phyloP scores from a whole-genome alignment of 805 yeast genomes.

The Phaffomyces antillensis region DNA sequence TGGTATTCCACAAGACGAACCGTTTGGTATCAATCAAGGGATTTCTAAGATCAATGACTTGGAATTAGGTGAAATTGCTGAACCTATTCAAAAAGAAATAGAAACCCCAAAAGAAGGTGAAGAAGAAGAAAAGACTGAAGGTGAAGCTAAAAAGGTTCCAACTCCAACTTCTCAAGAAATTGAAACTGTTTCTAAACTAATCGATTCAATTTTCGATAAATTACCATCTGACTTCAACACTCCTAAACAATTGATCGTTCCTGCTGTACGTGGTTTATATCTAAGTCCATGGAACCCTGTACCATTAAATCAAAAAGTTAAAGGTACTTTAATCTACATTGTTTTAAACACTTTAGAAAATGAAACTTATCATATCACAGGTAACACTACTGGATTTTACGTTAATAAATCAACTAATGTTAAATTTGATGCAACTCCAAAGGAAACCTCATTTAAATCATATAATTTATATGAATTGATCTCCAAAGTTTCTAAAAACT shows the following conservation, averaged over 20 bases:
- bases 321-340: constrained; percentile 79
- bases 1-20: constrained; percentile 43
- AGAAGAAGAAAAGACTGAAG: neutral
- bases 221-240: constrained; percentile 18
- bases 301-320: constrained; percentile 48
- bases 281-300: constrained; percentile 87
- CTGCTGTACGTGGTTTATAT: constrained; percentile 49
- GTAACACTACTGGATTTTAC: constrained; percentile 72
- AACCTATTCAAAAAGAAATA: constrained; percentile 4
- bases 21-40: constrained; percentile 39
- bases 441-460: constrained; percentile 23
- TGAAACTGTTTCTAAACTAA: constrained; percentile 12
- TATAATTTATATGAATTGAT: constrained; percentile 54
- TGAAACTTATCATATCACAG: constrained; percentile 71
- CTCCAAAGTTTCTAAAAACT: constrained; percentile 56
- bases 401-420: constrained; percentile 62
- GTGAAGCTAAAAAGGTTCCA: constrained; percentile 9
- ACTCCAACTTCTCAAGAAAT: constrained; percentile 22
- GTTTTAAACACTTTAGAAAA: constrained; percentile 73
- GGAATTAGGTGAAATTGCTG: constrained; percentile 27
- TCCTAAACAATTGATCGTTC: constrained; percentile 19
- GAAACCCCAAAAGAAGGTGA: constrained; percentile 12
- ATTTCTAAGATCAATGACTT: constrained; percentile 39
- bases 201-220: constrained; percentile 14
- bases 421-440: constrained; percentile 61